Evolutionary conservation across 305 asterid genomes (phyloP), one percentile per base, ranked within the genome.

Genomic region (Nicotiana rustica): DNA sequence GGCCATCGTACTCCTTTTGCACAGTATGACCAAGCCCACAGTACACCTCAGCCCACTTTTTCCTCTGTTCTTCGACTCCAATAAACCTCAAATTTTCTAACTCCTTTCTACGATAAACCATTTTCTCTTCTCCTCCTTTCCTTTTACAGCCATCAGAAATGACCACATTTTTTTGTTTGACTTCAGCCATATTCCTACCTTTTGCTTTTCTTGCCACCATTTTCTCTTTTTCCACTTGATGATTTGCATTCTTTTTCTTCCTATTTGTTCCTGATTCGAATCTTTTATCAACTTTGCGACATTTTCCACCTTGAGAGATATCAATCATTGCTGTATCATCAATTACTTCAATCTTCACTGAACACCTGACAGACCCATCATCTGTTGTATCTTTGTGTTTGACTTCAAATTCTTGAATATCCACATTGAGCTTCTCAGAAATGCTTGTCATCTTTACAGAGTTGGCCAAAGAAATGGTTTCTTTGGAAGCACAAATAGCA

Each of bases 1-100:
- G 82, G 65, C 76, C 87, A 87, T 95, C 94, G 29, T 93, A 95
- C 82, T 92, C 91, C 85, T 87, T 82, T 66, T 79, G 86, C 86
- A 89, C 89, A 71, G 13, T 36, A 10, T 87, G 80, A 82, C 86
- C 86, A 65, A 95, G 90, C 62, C 97, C 92, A 85, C 95, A 91
- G 56, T 90, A 93, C 47, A 92, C 86, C 85, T 91, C 94, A 78
- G 86, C 29, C 98, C 97, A 95, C 88, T 79, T 93, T 86, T 85
- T 90, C 92, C 79, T 93, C 85, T 93, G 98, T 62, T 85, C 89
- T 66, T 92, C 96, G 38, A 83, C 6, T 67, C 85, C 88, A 84
- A 89, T 87, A 83, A 82, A 90, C 88, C 97, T 92, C 91, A 93
- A 69, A 49, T 85, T 88, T 88, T 87, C 95, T 91, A 95, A 79